These are phyloP conservation scores for Panaeolus papilionaceus DNA, from an alignment of 768 basidiomycete genomes.

Conservation along the genomic window DNA sequence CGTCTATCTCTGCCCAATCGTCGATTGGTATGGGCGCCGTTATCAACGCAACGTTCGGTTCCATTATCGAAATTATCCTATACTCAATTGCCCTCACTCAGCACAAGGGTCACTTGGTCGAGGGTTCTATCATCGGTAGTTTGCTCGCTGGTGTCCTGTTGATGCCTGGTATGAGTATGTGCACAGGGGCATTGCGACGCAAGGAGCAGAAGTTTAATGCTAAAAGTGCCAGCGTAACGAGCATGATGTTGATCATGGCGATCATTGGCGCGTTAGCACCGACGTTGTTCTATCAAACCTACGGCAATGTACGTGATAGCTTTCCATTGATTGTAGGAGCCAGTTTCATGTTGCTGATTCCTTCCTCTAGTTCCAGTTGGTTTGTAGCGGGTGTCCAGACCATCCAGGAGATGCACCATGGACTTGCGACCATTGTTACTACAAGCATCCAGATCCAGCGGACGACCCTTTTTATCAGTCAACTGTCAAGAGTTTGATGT, in stretches of 20 bases:
- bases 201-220: slow-evolving; percentile 99
- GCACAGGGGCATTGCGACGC: slow-evolving; percentile 82
- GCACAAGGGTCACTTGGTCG: slow-evolving; percentile 91
- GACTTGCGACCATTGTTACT: slow-evolving; percentile 93
- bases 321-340: slow-evolving; percentile 12
- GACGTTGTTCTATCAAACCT: slow-evolving; percentile 97
- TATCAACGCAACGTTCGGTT: slow-evolving; percentile 99
- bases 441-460: slow-evolving; percentile 92
- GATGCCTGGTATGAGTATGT: slow-evolving; percentile 98
- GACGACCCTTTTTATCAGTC: slow-evolving; percentile 96
- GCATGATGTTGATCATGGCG: slow-evolving; percentile 99
- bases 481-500: slow-evolving; percentile 95
- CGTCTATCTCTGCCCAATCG: slow-evolving; percentile 97
- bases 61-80: slow-evolving; percentile 96
- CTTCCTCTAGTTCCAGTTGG: slow-evolving; percentile 77
- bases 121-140: slow-evolving; percentile 96
- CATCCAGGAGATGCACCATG: slow-evolving; percentile 59
- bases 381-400: slow-evolving; percentile 79
- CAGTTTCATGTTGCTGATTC: slow-evolving; percentile 19
- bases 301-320: slow-evolving; percentile 79
- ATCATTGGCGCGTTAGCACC: slow-evolving; percentile 96
- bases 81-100: slow-evolving; percentile 91
- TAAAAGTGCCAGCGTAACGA: slow-evolving; percentile 98
- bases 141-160: slow-evolving; percentile 93
- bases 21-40: slow-evolving; percentile 99